Evolutionary conservation across 139 green algal genomes (phyloP).

Genomic region (Raphidocelis subcapitata): DNA sequence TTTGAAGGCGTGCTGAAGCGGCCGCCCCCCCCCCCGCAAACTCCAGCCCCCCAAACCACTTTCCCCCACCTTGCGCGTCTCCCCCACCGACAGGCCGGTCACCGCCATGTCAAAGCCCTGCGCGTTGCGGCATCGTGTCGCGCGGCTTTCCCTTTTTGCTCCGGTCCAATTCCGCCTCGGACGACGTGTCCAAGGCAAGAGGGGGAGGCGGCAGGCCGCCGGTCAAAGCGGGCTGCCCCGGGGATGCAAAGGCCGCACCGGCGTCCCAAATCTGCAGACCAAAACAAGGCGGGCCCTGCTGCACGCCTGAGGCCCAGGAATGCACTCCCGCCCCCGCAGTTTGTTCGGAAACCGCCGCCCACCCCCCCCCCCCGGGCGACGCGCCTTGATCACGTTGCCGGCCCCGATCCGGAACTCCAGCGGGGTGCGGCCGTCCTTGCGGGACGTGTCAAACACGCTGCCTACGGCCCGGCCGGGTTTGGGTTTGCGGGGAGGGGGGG

Average conservation of each 20-base stretch:
- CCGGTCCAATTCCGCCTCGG: neutral
- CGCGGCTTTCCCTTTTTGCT: neutral
- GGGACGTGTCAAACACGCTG: constrained; percentile 56
- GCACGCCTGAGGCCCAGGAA: too few species aligned
- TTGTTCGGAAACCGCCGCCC: neutral
- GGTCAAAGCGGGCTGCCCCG: too few species aligned
- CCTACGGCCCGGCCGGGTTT: too few species aligned
- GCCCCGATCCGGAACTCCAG: constrained; percentile 67
- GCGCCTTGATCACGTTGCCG: constrained; percentile 34
- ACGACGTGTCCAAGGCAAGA: too few species aligned
- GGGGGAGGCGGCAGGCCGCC: too few species aligned
- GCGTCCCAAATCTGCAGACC: too few species aligned
- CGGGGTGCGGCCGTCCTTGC: constrained; percentile 35
- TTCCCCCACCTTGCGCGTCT: constrained; percentile 41
- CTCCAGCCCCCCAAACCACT: too few species aligned
- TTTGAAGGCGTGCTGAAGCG: too few species aligned
- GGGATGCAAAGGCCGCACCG: too few species aligned
- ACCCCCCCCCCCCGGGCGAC: neutral
- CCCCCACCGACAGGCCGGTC: constrained; percentile 57
- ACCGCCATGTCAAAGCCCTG: constrained; percentile 68
- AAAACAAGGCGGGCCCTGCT: too few species aligned
- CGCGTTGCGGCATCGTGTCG: neutral
- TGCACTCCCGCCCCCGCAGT: neutral
- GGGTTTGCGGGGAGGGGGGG: too few species aligned
- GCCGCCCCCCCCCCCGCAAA: too few species aligned